Conservation (phyloP, 1,284 basidiomycete genomes). For the Meripilus lineatus region DNA sequence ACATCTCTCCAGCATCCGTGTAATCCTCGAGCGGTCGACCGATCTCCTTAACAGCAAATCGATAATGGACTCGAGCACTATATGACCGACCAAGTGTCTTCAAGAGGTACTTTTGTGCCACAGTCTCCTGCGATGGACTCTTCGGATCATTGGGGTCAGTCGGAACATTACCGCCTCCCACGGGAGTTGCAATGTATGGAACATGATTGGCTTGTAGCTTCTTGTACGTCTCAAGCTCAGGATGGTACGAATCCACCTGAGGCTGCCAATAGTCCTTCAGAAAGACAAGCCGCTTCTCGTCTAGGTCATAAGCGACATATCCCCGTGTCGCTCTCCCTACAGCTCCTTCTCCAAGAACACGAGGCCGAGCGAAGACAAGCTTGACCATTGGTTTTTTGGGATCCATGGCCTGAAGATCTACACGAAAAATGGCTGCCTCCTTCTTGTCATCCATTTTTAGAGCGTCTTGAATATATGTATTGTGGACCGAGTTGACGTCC, state of each 20-base stretch:
- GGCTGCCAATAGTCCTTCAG: constrained; percentile 3
- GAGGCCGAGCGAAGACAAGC: neutral
- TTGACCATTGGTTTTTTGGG: neutral
- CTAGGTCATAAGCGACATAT: neutral
- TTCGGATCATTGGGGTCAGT: neutral
- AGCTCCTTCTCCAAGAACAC: neutral
- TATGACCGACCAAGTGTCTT: neutral
- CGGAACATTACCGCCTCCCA: constrained; percentile 23
- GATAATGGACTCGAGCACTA: too few relatives aligned
- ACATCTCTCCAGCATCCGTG: neutral
- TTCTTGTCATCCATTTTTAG: neutral
- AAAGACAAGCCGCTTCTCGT: neutral
- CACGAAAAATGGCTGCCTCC: neutral
- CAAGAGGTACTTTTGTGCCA: neutral
- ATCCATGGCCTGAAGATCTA: neutral
- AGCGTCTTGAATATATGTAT: neutral
- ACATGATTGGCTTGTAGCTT: neutral
- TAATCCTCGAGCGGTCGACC: constrained; percentile 1
- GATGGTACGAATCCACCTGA: too few relatives aligned
- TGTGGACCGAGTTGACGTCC: neutral
- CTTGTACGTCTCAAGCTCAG: neutral
- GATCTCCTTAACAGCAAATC: constrained; percentile 3
- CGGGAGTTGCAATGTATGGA: constrained; percentile 12
- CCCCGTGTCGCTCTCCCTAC: constrained; percentile 1
- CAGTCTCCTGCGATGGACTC: neutral